Base-by-base conservation (phyloP, 176 grass and related monocot species). In the Phragmites australis region DNA sequence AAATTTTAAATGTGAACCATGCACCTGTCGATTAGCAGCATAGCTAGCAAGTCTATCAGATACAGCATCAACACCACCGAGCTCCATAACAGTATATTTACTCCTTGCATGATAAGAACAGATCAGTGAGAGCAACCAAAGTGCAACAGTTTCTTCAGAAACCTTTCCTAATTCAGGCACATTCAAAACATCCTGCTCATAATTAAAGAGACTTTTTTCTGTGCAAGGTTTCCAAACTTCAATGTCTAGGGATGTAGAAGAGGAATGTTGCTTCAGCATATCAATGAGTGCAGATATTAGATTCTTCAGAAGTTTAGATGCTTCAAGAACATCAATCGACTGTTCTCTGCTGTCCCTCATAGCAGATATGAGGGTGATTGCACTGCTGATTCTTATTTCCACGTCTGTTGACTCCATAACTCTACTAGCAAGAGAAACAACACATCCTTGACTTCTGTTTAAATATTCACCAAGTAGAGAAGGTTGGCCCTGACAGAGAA, bases 51-150 rank as follows among this genome's bases (percentile, higher is more conserved):
- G 92, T 82, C 88, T 94, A 82, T 97, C 90, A 78, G 80, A 97
- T 52, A 92, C 71, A 83, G 79, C 47, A 5, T 91, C 92, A 83
- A 97, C 78, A 58, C 92, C 89, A 55, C 86, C 90, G 48, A 93
- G 87, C 57, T 94, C 92, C 92, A 94, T 87, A 56, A 97, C 72
- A 78, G 81, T 85, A 89, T 87, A 48, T 80, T 90, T 97, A 70
- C 77, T 87, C 69, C 73, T 87, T 14, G 40, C 40, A 89, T 82
- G 90, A 75, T 79, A 83, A 72, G 92, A 94, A 87, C 87, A 94
- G 88, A 94, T 88, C 76, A 90, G 83, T 76, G 90, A 70, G 69
- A 97, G 88, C 87, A 97, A 90, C 85, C 87, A 90, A 78, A 90
- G 87, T 23, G 89, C 92, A 90, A 88, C 83, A 50, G 85, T 86